These are phyloP conservation scores for Apophysomyces elegans DNA, from an alignment of 371 early-diverging fungal genomes.

Conservation along the genomic window DNA sequence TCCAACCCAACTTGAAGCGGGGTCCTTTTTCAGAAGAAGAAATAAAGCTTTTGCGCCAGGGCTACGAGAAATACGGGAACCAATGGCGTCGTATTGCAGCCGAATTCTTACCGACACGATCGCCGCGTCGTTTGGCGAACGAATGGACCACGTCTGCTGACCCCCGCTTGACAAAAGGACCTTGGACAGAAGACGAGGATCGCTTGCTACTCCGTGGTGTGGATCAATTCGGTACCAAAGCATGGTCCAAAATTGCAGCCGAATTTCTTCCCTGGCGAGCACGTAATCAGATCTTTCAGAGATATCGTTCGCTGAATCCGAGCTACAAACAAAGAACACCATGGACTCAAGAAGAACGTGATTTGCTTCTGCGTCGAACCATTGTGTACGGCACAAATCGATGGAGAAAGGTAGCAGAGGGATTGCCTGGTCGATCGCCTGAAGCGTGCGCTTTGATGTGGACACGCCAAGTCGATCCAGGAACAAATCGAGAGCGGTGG, in stretches of 20 bases:
- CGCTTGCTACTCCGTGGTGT: conserved; percentile 26
- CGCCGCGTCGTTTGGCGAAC: conserved; percentile 27
- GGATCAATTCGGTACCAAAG: conserved; percentile 18
- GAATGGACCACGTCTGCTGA: conserved; percentile 19
- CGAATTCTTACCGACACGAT: conserved; percentile 36
- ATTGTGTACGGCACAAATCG: conserved; percentile 38
- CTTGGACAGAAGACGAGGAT: conserved; percentile 45
- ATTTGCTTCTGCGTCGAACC: conserved; percentile 39
- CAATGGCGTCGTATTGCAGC: conserved; percentile 29
- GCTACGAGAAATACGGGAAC: conserved; percentile 26
- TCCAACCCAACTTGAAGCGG: conserved; percentile 24
- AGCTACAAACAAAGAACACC: background rate
- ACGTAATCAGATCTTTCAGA: conserved; percentile 15
- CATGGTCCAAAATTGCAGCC: conserved; percentile 32
- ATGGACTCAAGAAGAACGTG: conserved; percentile 40
- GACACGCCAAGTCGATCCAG: conserved; percentile 35
- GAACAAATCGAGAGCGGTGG: conserved; percentile 22
- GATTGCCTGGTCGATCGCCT: conserved; percentile 35
- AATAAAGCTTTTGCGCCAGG: conserved; percentile 19
- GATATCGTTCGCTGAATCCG: conserved; percentile 24
- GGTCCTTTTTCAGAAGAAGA: conserved; percentile 39
- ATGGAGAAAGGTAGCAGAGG: conserved; percentile 50
- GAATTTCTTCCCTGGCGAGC: conserved; percentile 31
- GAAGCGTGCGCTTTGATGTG: conserved; percentile 29
- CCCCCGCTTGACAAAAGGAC: background rate